Conservation (phyloP, 331 rosid genomes). For the Ulmus americana region DNA sequence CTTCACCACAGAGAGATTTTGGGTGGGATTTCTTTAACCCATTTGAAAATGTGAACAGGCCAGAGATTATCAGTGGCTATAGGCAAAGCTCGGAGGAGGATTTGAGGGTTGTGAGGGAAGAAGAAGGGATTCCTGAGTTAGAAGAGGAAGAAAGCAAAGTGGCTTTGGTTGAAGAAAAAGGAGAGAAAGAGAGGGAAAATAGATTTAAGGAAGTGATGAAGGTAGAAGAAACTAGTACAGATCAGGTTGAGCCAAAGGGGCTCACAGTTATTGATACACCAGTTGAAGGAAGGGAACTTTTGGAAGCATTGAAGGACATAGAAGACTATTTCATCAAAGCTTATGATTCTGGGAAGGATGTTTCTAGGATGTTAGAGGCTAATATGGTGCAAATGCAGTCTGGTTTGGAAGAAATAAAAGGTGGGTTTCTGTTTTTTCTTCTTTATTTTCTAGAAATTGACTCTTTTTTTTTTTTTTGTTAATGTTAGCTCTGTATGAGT, state of each 20-base stretch:
- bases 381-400: slow-evolving; percentile 69
- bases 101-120: slow-evolving; percentile 81
- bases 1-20: slow-evolving; percentile 72
- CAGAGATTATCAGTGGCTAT: slow-evolving; percentile 55
- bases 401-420: slow-evolving; percentile 81
- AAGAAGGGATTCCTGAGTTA: slow-evolving; percentile 95
- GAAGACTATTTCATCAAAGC: slow-evolving; percentile 72
- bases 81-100: slow-evolving; percentile 60
- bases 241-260: slow-evolving; percentile 43
- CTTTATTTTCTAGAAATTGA: neutral
- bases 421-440: slow-evolving; percentile 32
- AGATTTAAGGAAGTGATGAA: slow-evolving; percentile 36
- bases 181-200: slow-evolving; percentile 28
- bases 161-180: slow-evolving; percentile 38
- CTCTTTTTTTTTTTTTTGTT: neutral
- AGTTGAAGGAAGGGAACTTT: slow-evolving; percentile 73
- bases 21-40: slow-evolving; percentile 97
- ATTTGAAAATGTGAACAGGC: slow-evolving; percentile 52
- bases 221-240: slow-evolving; percentile 35
- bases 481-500: slow-evolving; percentile 1
- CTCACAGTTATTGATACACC: slow-evolving; percentile 62
- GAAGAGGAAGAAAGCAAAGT: slow-evolving; percentile 67
- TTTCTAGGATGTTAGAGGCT: slow-evolving; percentile 89
- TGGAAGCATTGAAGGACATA: slow-evolving; percentile 80
- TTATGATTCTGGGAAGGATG: slow-evolving; percentile 67